Conservation (phyloP, 2,329 filamentous ascomycete species). For the Pleomassaria siparia region DNA sequence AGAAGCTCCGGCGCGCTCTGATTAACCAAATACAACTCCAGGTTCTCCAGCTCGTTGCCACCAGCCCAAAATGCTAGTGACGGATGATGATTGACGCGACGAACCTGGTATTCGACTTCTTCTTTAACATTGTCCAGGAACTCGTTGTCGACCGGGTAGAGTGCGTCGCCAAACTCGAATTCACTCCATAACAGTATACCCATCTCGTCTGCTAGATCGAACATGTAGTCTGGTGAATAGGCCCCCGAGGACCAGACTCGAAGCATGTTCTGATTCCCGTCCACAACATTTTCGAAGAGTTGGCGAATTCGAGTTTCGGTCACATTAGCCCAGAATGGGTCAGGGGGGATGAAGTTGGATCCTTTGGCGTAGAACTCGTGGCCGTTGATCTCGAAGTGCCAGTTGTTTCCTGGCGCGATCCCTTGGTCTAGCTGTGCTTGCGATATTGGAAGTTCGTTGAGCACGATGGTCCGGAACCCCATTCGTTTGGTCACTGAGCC, state of each 20-base stretch:
- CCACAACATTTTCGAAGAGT: conserved; percentile 57
- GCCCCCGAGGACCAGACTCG: conserved; percentile 63
- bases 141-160: conserved; percentile 57
- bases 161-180: conserved; percentile 62
- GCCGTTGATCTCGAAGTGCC: conserved; percentile 68
- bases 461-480: conserved; percentile 64
- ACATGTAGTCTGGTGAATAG: conserved; percentile 64
- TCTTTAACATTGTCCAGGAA: conserved; percentile 59
- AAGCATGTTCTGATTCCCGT: conserved; percentile 66
- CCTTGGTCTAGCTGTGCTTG: conserved; percentile 56
- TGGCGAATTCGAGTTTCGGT: conserved; percentile 54
- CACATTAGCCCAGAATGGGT: conserved; percentile 64
- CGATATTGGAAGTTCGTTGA: conserved; percentile 59
- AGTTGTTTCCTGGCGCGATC: conserved; percentile 59
- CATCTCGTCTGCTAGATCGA: conserved; percentile 60
- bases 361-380: conserved; percentile 66
- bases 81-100: conserved; percentile 62
- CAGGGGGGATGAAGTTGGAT: conserved; percentile 64
- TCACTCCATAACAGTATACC: conserved; percentile 65
- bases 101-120: conserved; percentile 62
- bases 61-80: conserved; percentile 45
- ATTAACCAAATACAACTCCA: conserved; percentile 50
- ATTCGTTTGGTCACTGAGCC: conserved; percentile 55
- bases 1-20: conserved; percentile 46
- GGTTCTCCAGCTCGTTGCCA: conserved; percentile 61